Conservation (phyloP, 495 filamentous ascomycete species). For the Aspergillus ostianus region DNA sequence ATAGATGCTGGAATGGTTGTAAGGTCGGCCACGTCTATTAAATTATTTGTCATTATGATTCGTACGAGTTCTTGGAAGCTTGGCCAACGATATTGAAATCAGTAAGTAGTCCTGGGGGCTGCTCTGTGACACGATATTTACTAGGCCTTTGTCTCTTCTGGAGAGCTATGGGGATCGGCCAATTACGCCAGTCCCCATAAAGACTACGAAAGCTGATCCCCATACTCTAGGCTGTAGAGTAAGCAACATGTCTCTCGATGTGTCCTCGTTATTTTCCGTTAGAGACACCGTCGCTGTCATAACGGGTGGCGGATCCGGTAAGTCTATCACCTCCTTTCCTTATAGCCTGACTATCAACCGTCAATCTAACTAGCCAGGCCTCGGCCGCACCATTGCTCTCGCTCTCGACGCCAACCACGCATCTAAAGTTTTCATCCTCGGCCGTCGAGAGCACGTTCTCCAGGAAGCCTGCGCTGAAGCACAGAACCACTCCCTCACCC, state of each 20-base stretch:
- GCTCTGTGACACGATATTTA: too few relatives aligned
- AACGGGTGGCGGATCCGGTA: conserved; percentile 64
- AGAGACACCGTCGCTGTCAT: conserved; percentile 56
- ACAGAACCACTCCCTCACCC: conserved; percentile 47
- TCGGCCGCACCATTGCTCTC: conserved; percentile 57
- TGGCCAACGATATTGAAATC: too few relatives aligned
- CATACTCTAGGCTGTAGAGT: background rate
- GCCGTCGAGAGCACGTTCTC: conserved; percentile 52
- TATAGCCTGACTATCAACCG: background rate
- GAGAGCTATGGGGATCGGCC: too few relatives aligned
- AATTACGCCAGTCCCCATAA: background rate
- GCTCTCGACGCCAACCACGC: conserved; percentile 57
- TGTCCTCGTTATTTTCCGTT: conserved; percentile 53
- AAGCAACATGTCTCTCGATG: conserved; percentile 25
- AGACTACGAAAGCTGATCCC: too few relatives aligned
- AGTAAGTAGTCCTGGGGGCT: too few relatives aligned
- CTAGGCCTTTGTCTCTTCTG: too few relatives aligned
- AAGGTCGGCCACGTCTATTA: too few relatives aligned
- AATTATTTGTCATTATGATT: too few relatives aligned
- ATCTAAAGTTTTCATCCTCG: conserved; percentile 59
- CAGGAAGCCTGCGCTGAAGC: conserved; percentile 42
- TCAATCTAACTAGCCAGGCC: conserved; percentile 20
- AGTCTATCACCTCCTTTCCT: background rate
- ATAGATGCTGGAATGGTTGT: too few relatives aligned
- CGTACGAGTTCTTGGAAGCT: too few relatives aligned